Evolutionary conservation across 1,284 basidiomycete genomes (phyloP).

Genomic region (Leccinum griseonigrum): DNA sequence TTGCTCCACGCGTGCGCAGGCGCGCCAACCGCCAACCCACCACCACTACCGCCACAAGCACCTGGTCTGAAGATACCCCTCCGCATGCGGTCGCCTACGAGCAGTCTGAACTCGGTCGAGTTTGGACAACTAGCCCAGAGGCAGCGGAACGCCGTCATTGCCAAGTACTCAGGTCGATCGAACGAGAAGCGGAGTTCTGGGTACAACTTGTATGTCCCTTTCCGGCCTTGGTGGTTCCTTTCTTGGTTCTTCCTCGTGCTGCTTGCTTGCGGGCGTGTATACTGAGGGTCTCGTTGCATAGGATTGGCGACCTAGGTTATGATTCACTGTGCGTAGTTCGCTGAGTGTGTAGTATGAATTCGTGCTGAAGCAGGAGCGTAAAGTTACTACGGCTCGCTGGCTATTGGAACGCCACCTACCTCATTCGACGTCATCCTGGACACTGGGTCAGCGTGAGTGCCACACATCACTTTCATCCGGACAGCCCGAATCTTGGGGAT

Average conservation of each 20-base stretch:
- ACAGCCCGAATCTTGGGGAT: background rate
- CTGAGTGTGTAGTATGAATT: background rate
- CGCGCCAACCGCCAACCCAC: constrained; percentile 13
- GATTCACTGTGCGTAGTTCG: constrained; percentile 26
- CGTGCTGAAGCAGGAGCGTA: constrained; percentile 1
- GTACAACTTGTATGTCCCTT: constrained; percentile 26
- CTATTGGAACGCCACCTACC: constrained; percentile 40
- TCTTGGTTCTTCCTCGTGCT: background rate
- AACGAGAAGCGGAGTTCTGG: constrained; percentile 27
- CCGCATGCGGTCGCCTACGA: constrained; percentile 11
- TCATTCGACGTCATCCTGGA: constrained; percentile 46
- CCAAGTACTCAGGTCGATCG: constrained; percentile 18
- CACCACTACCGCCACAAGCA: background rate
- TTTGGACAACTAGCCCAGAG: constrained; percentile 20
- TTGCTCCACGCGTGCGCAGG: constrained; percentile 10
- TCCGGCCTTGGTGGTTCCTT: background rate
- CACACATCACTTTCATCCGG: background rate
- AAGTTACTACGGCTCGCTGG: constrained; percentile 42
- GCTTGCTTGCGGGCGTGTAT: background rate
- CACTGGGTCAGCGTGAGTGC: constrained; percentile 54
- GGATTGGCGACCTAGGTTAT: constrained; percentile 25
- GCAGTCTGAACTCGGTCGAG: constrained; percentile 7
- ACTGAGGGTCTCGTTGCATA: constrained; percentile 12
- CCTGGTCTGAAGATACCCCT: constrained; percentile 24
- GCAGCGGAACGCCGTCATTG: constrained; percentile 23